Conservation (phyloP, 2,329 filamentous ascomycete species). For the Zalaria obscura region DNA sequence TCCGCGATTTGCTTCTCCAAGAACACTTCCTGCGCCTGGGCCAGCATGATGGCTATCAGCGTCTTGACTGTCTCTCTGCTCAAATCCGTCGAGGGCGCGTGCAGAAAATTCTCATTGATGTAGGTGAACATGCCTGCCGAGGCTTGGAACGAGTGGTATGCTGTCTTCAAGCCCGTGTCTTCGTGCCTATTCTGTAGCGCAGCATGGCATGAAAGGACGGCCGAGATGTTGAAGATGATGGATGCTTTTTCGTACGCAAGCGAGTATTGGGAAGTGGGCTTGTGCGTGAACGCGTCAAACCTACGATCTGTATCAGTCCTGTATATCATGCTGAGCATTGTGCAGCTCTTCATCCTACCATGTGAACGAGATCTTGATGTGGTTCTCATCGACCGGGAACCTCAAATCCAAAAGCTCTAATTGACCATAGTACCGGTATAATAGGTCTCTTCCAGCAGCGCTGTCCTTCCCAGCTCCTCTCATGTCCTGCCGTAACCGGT, state of each 20-base stretch:
- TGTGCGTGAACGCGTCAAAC: constrained; percentile 99
- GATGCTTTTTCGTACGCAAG: constrained; percentile 96
- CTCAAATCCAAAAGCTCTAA: constrained; percentile 85
- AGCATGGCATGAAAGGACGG: constrained; percentile 89
- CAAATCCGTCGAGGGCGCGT: constrained; percentile 90
- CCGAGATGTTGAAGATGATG: constrained; percentile 98
- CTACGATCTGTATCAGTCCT: constrained; percentile 29
- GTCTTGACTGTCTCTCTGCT: constrained; percentile 94
- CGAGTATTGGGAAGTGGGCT: constrained; percentile 91
- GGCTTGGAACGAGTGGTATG: constrained; percentile 96
- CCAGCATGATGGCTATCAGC: constrained; percentile 81
- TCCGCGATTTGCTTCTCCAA: constrained; percentile 90
- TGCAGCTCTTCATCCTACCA: constrained; percentile 47
- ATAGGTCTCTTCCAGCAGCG: constrained; percentile 77
- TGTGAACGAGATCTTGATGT: constrained; percentile 97
- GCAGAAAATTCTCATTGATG: constrained; percentile 98
- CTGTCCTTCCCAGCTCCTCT: constrained; percentile 93
- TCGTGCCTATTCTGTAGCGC: constrained; percentile 84
- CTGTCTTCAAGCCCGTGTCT: constrained; percentile 84
- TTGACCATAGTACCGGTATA: constrained; percentile 97
- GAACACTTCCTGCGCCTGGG: constrained; percentile 94
- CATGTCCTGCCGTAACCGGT: constrained; percentile 95
- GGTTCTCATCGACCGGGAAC: constrained; percentile 95
- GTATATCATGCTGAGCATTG: too few species aligned
- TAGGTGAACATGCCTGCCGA: constrained; percentile 99